phyloP scores from a whole-genome alignment of 257 asterid genomes.

The Scutellaria barbata region DNA sequence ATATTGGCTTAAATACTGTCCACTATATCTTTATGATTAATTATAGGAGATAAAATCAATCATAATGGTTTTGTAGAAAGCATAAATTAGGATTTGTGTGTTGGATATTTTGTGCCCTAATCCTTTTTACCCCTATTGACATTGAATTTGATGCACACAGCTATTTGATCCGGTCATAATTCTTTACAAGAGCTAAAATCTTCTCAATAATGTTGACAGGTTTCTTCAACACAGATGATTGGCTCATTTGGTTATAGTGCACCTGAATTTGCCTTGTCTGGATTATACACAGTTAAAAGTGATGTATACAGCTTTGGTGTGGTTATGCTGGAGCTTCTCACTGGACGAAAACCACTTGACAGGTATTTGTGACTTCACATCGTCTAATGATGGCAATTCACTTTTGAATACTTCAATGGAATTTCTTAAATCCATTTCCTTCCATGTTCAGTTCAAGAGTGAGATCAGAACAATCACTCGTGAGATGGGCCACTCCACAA shows the following conservation, averaged over 20 bases:
- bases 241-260: conserved; percentile 97
- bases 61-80: conserved; percentile 5
- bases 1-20: conserved; percentile 13
- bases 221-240: conserved; percentile 75
- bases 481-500: conserved; percentile 98
- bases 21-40: background rate
- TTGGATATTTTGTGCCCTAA: conserved; percentile 12
- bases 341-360: conserved; percentile 98
- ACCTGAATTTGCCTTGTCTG: conserved; percentile 97
- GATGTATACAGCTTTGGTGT: conserved; percentile 97
- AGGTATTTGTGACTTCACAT: conserved; percentile 54
- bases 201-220: conserved; percentile 50
- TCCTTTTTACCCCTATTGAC: background rate
- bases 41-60: background rate
- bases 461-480: conserved; percentile 95
- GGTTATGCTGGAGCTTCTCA: conserved; percentile 95
- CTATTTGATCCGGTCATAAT: background rate
- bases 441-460: conserved; percentile 65
- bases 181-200: background rate
- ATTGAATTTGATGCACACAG: background rate
- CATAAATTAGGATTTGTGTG: background rate
- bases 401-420: conserved; percentile 9
- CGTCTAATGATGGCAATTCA: conserved; percentile 1
- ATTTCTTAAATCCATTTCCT: background rate
- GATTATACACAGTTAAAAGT: conserved; percentile 89